Evolutionary conservation across 164 flowering plant species (phyloP).

Genomic region (Cinnamomum chago): DNA sequence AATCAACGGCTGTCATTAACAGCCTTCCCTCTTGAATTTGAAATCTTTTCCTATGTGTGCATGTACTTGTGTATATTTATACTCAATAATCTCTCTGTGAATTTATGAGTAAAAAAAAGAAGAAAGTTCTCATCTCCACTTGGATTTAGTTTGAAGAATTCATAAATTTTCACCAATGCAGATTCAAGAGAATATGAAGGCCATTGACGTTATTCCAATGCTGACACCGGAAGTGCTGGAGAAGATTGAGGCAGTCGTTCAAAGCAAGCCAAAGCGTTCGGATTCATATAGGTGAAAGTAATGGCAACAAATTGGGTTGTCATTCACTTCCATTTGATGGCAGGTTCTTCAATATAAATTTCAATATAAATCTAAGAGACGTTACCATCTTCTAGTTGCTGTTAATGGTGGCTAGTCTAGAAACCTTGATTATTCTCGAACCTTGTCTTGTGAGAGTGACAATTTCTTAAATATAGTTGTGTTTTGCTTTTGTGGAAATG

Average conservation of each 20-base stretch:
- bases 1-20: too few relatives aligned
- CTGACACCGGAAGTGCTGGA: conserved; percentile 84
- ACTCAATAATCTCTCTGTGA: too few relatives aligned
- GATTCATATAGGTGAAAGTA: conserved; percentile 66
- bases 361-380: not conserved
- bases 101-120: too few relatives aligned
- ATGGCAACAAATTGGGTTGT: not conserved
- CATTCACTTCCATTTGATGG: not conserved
- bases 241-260: conserved; percentile 84
- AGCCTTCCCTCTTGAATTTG: too few relatives aligned
- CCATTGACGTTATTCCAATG: conserved; percentile 79
- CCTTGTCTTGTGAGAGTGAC: not conserved
- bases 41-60: too few relatives aligned
- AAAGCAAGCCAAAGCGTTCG: conserved; percentile 91
- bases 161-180: conserved; percentile 26
- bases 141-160: too few relatives aligned
- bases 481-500: not conserved
- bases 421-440: not conserved
- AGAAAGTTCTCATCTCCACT: too few relatives aligned
- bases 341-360: not conserved
- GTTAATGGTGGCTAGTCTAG: not conserved
- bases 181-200: conserved; percentile 97
- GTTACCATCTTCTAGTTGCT: not conserved
- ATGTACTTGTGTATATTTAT: too few relatives aligned
- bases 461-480: not conserved